These are phyloP conservation scores for Malus hybrid DNA, from an alignment of 331 rosid species.

Conservation along the genomic window DNA sequence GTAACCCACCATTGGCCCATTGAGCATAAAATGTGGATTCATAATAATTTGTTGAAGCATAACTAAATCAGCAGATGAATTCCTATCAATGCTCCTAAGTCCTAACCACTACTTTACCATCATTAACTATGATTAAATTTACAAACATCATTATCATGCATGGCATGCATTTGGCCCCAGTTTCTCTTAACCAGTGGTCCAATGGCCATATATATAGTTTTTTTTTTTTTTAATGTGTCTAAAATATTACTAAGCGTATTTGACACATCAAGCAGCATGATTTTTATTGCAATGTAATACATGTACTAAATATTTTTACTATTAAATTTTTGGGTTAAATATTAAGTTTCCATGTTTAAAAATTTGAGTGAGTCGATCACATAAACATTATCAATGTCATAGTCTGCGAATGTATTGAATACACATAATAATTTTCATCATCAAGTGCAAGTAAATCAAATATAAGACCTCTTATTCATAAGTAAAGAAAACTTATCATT, in stretches of 20 bases:
- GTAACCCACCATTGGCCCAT: neutral
- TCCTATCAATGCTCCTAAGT: too few species aligned
- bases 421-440: too few species aligned
- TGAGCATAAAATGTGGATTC: neutral
- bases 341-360: neutral
- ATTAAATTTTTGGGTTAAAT: neutral
- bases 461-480: rapidly evolving
- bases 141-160: neutral
- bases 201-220: neutral
- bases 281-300: too few species aligned
- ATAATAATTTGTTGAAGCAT: neutral
- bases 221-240: neutral
- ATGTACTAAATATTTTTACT: neutral
- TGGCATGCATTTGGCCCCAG: neutral
- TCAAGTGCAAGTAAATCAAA: too few species aligned
- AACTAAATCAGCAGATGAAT: too few species aligned
- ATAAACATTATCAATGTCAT: too few species aligned
- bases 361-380: neutral
- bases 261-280: neutral
- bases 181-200: neutral
- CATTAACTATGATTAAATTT: neutral
- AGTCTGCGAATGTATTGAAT: too few species aligned
- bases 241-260: neutral
- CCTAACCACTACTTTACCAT: neutral
- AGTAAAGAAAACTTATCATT: too few species aligned